phyloP scores from a whole-genome alignment of 495 filamentous ascomycete genomes.

The Tirmania nivea region DNA sequence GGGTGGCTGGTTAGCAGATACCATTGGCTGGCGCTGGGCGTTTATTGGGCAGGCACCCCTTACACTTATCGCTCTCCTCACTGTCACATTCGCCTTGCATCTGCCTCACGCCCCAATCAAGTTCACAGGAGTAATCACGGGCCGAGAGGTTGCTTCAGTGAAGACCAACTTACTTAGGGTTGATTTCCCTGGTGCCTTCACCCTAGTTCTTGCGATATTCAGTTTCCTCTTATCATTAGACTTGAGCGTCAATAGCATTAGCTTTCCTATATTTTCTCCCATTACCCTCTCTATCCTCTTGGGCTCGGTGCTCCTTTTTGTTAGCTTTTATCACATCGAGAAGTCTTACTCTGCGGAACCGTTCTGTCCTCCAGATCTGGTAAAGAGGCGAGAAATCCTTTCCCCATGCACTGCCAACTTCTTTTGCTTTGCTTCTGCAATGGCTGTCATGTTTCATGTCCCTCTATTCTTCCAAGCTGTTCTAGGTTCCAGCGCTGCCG shows the following conservation, averaged over 20 bases:
- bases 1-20: slow-evolving; percentile 54
- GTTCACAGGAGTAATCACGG: slow-evolving; percentile 15
- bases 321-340: slow-evolving; percentile 49
- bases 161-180: slow-evolving; percentile 27
- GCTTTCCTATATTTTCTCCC: slow-evolving; percentile 36
- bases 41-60: slow-evolving; percentile 53
- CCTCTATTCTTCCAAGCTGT: slow-evolving; percentile 66
- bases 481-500: slow-evolving; percentile 39
- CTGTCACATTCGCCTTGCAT: slow-evolving; percentile 40
- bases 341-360: slow-evolving; percentile 48
- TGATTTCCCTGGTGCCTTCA: slow-evolving; percentile 56
- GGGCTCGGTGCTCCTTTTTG: slow-evolving; percentile 38
- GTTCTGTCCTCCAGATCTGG: slow-evolving; percentile 61
- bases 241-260: slow-evolving; percentile 40
- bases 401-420: slow-evolving; percentile 55
- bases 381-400: slow-evolving; percentile 47
- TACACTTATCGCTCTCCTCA: slow-evolving; percentile 41
- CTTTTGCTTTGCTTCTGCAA: slow-evolving; percentile 46
- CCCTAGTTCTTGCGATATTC: slow-evolving; percentile 50
- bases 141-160: slow-evolving; percentile 29
- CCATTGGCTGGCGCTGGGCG: slow-evolving; percentile 66
- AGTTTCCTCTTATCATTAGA: slow-evolving; percentile 55
- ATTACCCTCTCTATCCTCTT: slow-evolving; percentile 38
- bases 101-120: slow-evolving; percentile 34
- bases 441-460: slow-evolving; percentile 49